Base-by-base conservation (phyloP, 2,329 filamentous ascomycete species). In the Aspergillus ochraceus region DNA sequence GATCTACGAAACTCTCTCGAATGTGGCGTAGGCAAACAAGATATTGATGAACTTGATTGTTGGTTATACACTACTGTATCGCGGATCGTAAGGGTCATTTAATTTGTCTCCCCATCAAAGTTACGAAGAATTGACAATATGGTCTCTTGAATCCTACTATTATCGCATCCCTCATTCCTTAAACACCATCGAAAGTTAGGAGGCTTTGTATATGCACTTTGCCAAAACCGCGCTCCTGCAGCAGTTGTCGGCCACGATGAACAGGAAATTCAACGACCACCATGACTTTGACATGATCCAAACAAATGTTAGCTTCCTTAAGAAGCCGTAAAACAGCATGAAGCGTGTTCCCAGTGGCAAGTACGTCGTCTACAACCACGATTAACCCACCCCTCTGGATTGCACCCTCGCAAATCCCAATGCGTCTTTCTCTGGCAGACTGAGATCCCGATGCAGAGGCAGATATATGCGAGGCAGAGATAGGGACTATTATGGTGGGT, bases 311-410 rank as follows among this genome's bases (percentile, higher is more conserved):
- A 60, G 74, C 78, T 64, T 81, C 52, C 1, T 46, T 12, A 26
- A 88, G 67, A 1, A 88, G 72, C 64, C 77, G 63, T 36, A 88
- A 64, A 39, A 85, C 76, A 6, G 82, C 83, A 68, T 75, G 81
- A 42, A 88, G 78, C 2, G 85, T 87, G 64, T 77, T 64, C 1
- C 84, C 85, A 0, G 81, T 83, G 6, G 85, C 78, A 58, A 88
- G 79, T 29, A 86, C 84, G 70, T 88, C 85, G 60, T 88, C 85
- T 5, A 88, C 77, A 0, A 87, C 78, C n/a, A 87, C 75, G 11
- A 87, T 80, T 4, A 74, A 75, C 4, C 70, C 72, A 1, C 72
- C 77, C 39, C 26, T 66, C 0, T 74, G 65, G 19, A 88, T 32
- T 24, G 24, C 24, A 24, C 24, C 24, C 24, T 6, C 4, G 24